A percentile compares a stretch with the other conserved stretches of the same genome.
phyloP scores from a whole-genome alignment of 345 rosid genomes.

The Corchorus olitorius region DNA sequence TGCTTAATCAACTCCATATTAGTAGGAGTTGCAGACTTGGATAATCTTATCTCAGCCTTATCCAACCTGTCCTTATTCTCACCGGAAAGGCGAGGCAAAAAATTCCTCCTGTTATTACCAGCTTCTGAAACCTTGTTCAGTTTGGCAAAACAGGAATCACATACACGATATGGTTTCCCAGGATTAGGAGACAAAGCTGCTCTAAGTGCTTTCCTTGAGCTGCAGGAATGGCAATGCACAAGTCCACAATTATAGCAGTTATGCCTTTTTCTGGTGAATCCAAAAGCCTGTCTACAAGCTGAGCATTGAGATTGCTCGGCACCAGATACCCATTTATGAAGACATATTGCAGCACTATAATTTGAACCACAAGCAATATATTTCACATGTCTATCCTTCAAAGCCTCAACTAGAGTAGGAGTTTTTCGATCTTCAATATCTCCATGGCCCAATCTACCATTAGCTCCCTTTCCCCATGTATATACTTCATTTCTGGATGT shows the following conservation, averaged over 20 bases:
- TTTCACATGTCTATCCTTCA: slow-evolving; percentile 89
- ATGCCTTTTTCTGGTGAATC: slow-evolving; percentile 91
- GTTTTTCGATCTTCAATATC: slow-evolving; percentile 83
- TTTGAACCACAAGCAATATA: slow-evolving; percentile 89
- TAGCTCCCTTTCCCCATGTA: slow-evolving; percentile 98
- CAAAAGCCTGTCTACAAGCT: slow-evolving; percentile 89
- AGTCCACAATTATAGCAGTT: slow-evolving; percentile 98
- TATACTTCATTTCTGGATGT: slow-evolving; percentile 85
- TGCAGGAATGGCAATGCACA: slow-evolving; percentile 96
- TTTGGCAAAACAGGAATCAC: slow-evolving; percentile 82
- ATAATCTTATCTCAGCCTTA: slow-evolving; percentile 76
- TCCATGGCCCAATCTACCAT: slow-evolving; percentile 96
- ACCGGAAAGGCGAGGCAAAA: slow-evolving; percentile 83
- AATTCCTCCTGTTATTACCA: slow-evolving; percentile 55
- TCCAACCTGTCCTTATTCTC: slow-evolving; percentile 90
- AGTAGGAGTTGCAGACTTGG: slow-evolving; percentile 67
- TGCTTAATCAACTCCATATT: slow-evolving; percentile 93
- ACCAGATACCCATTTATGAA: slow-evolving; percentile 92
- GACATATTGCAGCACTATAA: slow-evolving; percentile 83
- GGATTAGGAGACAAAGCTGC: slow-evolving; percentile 92
- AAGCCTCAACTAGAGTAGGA: slow-evolving; percentile 74
- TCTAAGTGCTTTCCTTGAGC: slow-evolving; percentile 76
- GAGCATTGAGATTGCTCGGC: slow-evolving; percentile 93
- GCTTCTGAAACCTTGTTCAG: slow-evolving; percentile 72
- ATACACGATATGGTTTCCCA: slow-evolving; percentile 85